Evolutionary conservation across 192 early-diverging fungal species (phyloP).

Genomic region (Coemansia sp.): DNA sequence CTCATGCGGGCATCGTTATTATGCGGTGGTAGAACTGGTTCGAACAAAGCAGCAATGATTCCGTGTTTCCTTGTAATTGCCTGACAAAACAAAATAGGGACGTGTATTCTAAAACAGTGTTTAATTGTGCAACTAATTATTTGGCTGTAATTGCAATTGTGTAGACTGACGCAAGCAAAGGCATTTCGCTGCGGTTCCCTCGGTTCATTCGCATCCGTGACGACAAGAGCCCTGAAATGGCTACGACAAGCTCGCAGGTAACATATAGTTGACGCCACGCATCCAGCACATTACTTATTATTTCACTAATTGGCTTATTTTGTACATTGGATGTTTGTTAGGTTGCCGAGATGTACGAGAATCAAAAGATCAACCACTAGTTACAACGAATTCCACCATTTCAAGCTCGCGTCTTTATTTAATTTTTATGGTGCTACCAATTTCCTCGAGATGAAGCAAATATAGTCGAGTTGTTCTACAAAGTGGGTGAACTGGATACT

Average conservation of each 20-base stretch:
- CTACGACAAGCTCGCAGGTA: constrained; percentile 85
- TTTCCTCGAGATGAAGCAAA: too few species aligned
- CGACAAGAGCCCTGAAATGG: constrained; percentile 91
- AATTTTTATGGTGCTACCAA: too few species aligned
- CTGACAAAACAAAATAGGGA: too few species aligned
- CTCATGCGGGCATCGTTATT: too few species aligned
- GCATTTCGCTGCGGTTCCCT: constrained; percentile 96
- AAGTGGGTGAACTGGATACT: too few species aligned
- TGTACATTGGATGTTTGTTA: constrained; percentile 14
- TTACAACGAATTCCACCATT: not conserved
- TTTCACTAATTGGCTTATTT: too few species aligned
- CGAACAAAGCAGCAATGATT: too few species aligned
- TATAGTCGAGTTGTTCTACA: too few species aligned
- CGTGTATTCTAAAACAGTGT: too few species aligned
- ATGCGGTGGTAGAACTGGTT: too few species aligned
- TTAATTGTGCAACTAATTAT: not conserved
- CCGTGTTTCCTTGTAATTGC: too few species aligned
- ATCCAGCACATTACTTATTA: not conserved
- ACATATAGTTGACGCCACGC: not conserved
- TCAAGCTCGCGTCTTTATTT: too few species aligned
- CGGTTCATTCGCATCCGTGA: constrained; percentile 93
- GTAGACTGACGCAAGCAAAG: constrained; percentile 76
- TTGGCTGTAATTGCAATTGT: constrained; percentile 7
- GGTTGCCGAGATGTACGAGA: constrained; percentile 58
- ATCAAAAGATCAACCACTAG: constrained; percentile 52